Conservation (phyloP, 192 early-diverging fungal genomes). For the Coemansia sp. region DNA sequence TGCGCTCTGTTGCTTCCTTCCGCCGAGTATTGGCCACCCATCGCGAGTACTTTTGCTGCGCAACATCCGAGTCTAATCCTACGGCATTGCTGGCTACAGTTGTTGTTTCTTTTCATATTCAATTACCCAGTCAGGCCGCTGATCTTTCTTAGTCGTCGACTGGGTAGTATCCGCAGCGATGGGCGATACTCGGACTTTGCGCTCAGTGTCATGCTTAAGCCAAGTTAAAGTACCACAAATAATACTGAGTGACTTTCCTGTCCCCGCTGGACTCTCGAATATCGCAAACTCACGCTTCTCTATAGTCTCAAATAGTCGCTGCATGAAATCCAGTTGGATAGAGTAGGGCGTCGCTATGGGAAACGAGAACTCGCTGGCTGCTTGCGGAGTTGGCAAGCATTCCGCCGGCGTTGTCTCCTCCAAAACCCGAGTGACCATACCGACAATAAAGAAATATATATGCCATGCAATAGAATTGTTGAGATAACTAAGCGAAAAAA, state of each 20-base stretch:
- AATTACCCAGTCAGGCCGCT: neutral
- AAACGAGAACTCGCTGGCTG: constrained; percentile 57
- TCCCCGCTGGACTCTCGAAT: constrained; percentile 93
- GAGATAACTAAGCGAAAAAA: no score
- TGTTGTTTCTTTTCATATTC: constrained; percentile 4
- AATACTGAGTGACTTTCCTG: constrained; percentile 88
- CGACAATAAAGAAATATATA: neutral
- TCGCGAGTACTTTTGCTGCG: constrained; percentile 19
- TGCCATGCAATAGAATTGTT: neutral
- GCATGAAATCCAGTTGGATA: constrained; percentile 82
- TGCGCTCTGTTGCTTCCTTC: constrained; percentile 20
- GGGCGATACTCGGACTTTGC: neutral
- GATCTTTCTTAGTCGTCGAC: neutral
- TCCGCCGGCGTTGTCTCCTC: neutral
- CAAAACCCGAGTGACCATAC: neutral
- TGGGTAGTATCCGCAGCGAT: neutral
- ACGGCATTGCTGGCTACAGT: constrained; percentile 8
- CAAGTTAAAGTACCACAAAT: constrained; percentile 85
- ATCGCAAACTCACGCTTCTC: constrained; percentile 72
- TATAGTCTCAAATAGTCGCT: constrained; percentile 67
- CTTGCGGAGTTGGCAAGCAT: constrained; percentile 22
- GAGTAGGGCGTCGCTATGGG: constrained; percentile 68
- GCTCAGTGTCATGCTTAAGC: constrained; percentile 63
- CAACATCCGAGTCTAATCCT: neutral
- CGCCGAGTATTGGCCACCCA: constrained; percentile 41